A percentile compares a stretch with the other conserved stretches of the same genome.
Evolutionary conservation across 2,329 filamentous ascomycete genomes (phyloP).

Genomic region (Stemphylium vesicarium): DNA sequence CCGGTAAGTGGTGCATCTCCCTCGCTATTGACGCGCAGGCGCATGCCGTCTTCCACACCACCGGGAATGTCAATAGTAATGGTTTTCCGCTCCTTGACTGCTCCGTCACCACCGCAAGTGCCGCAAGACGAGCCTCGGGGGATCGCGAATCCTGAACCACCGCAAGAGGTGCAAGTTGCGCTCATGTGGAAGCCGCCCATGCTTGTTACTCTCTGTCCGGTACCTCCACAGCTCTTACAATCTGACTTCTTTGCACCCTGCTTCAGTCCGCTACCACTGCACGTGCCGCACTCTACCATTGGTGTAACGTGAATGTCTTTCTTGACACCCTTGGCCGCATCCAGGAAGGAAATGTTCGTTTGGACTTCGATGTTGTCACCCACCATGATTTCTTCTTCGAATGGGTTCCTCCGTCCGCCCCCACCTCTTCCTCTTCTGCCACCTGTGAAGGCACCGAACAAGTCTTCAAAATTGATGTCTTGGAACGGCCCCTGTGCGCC

Average conservation of each 20-base stretch:
- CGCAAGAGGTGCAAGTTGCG: conserved; percentile 82
- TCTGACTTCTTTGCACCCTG: conserved; percentile 72
- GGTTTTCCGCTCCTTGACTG: conserved; percentile 80
- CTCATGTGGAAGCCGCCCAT: conserved; percentile 98
- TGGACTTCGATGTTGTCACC: conserved; percentile 97
- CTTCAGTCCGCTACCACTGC: conserved; percentile 84
- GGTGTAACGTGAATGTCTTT: conserved; percentile 91
- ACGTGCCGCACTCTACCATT: conserved; percentile 80
- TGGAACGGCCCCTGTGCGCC: conserved; percentile 64
- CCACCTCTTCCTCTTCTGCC: conserved; percentile 56
- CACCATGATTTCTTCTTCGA: conserved; percentile 82
- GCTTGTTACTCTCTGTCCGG: conserved; percentile 84
- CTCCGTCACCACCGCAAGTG: conserved; percentile 81
- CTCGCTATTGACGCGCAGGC: conserved; percentile 80
- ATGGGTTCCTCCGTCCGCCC: conserved; percentile 67
- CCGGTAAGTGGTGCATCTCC: conserved; percentile 86
- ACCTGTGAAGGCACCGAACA: conserved; percentile 85
- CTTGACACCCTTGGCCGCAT: conserved; percentile 87
- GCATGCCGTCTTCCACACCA: conserved; percentile 96
- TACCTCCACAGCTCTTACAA: conserved; percentile 84
- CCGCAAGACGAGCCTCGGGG: conserved; percentile 82
- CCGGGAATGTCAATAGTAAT: conserved; percentile 91
- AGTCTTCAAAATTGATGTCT: conserved; percentile 94
- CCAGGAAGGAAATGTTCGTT: conserved; percentile 91
- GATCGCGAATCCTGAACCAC: conserved; percentile 76